Evolutionary conservation across 345 rosid species (phyloP), one percentile per base, ranked within the genome.

Genomic region (Salix purpurea): DNA sequence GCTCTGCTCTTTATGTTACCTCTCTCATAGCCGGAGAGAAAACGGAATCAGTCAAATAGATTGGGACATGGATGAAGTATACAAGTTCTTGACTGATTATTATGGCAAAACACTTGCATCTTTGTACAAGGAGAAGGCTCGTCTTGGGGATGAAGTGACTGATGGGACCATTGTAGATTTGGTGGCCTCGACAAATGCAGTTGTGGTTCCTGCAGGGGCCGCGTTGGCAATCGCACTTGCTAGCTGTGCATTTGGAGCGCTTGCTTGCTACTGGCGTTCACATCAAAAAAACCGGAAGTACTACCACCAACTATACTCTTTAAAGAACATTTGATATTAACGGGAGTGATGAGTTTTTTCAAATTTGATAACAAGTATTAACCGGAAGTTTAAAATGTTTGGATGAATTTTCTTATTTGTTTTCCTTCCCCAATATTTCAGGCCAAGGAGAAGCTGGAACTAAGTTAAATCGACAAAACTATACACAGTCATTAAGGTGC

Each of bases 271-370:
- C 90, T 96, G 99, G 98, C 92, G 98, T 26, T 88, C 92, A 9
- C 97, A 82, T 78, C 98, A 93, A 91, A 96, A 96, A 90, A 96
- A 86, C 83, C 90, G 94, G 83, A 96, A 94, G 98, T 91, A 91
- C 87, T 84, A 84, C 87, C 91, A 90, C 83, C 92, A 92, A 74
- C 94, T 87, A 70, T 91, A 92, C 86, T 87, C 93, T 88, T 85
- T 87, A 87, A 96, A 91, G 90, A 89, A 88, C 85, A 91, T 91
- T 79, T 93, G 89, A 88, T 83, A 82, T 70, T 82, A 85, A 69
- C 77, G 71, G 79, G 86, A 85, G 81, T 72, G 71, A 80, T 84
- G 83, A 76, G 74, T 70, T 71, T 84, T 50, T 83, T 86, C 69
- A 76, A 77, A 84, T 74, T 68, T 74, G 36, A 65, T 14, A 60